These are phyloP conservation scores for Closterium sp. DNA, from an alignment of 139 green algal species.

Conservation along the genomic window DNA sequence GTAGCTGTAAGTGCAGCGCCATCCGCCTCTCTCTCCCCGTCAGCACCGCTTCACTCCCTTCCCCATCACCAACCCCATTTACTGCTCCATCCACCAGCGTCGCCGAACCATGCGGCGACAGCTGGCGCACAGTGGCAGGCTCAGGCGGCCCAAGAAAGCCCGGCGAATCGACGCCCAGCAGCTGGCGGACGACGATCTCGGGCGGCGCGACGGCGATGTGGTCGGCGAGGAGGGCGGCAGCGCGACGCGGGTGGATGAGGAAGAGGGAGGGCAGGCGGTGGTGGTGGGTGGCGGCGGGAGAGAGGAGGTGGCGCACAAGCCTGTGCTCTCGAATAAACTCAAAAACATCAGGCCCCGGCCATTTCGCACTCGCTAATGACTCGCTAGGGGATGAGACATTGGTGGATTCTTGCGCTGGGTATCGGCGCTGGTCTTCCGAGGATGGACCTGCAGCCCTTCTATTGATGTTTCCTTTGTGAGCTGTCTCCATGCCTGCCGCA, in stretches of 20 bases:
- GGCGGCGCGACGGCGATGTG: conserved; percentile 61
- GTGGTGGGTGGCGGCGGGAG: not conserved
- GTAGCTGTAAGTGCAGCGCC: conserved; percentile 4
- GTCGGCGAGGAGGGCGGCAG: conserved; percentile 64
- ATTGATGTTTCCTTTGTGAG: not conserved
- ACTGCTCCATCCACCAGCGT: not conserved
- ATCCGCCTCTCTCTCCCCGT: not conserved
- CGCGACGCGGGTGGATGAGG: conserved; percentile 61
- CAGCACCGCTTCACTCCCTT: not conserved
- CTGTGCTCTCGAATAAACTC: conserved; percentile 21
- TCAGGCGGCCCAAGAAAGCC: not conserved
- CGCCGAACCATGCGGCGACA: not conserved
- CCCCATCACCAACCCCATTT: not conserved
- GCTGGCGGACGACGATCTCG: conserved; percentile 30
- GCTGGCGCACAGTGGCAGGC: not conserved
- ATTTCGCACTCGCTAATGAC: not conserved
- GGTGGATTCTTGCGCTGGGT: too few relatives aligned
- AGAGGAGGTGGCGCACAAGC: not conserved
- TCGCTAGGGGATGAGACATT: not conserved
- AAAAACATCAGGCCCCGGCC: not conserved
- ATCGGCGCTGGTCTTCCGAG: too few relatives aligned
- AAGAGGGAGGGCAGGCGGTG: conserved; percentile 59
- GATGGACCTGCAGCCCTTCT: not conserved
- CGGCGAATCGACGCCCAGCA: conserved; percentile 19
- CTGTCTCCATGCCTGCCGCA: not conserved